Conservation (phyloP, 768 basidiomycete genomes). For the Tylopilus subfusipes region DNA sequence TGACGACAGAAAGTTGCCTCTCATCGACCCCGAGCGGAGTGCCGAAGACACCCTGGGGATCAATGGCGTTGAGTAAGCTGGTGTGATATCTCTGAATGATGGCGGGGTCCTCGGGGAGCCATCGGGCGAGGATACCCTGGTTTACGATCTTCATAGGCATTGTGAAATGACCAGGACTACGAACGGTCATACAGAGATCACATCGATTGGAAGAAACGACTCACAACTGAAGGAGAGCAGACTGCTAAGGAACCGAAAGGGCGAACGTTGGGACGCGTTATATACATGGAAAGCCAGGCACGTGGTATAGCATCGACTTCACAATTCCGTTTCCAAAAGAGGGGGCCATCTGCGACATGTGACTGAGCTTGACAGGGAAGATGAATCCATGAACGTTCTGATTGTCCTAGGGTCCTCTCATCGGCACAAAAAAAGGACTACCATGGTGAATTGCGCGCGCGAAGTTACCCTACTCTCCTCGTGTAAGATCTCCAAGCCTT, state of each 20-base stretch:
- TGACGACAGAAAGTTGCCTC: constrained; percentile 9
- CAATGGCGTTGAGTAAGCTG: constrained; percentile 15
- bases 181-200: neutral
- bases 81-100: constrained; percentile 3
- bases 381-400: neutral
- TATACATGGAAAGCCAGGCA: neutral
- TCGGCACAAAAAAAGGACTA: neutral
- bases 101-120: constrained; percentile 15
- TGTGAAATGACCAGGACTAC: neutral
- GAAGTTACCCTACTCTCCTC: neutral
- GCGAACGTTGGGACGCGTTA: neutral
- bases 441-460: neutral
- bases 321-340: neutral
- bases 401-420: neutral
- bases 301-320: neutral
- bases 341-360: neutral
- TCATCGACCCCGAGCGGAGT: constrained; percentile 5
- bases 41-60: constrained; percentile 7
- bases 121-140: constrained; percentile 21
- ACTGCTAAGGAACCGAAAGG: neutral
- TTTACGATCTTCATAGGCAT: constrained; percentile 17
- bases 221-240: neutral
- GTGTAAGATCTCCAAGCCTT: neutral
- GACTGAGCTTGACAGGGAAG: neutral
- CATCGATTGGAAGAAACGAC: neutral